phyloP scores from a whole-genome alignment of 371 early-diverging fungal genomes.

The Syncephalastrum monosporum region DNA sequence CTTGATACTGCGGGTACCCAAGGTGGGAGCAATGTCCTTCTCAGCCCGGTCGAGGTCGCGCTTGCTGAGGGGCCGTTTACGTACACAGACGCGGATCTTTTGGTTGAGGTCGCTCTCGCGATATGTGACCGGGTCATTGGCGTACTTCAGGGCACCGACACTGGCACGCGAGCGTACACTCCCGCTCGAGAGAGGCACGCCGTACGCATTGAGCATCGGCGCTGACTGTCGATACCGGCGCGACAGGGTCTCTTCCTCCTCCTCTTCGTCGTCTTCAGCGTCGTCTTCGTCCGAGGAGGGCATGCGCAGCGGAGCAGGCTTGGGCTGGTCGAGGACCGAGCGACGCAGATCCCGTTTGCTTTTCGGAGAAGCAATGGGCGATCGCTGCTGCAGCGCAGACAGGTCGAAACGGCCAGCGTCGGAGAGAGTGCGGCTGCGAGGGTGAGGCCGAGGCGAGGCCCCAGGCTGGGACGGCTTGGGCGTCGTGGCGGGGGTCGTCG shows the following conservation, averaged over 20 bases:
- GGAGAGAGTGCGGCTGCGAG: slow-evolving; percentile 35
- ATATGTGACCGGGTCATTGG: slow-evolving; percentile 7
- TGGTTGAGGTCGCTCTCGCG: slow-evolving; percentile 60
- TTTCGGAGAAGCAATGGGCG: slow-evolving; percentile 15
- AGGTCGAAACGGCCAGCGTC: slow-evolving; percentile 29
- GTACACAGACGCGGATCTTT: slow-evolving; percentile 93
- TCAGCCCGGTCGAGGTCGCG: slow-evolving; percentile 82
- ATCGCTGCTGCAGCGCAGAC: neutral
- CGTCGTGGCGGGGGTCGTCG: neutral
- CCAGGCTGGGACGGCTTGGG: slow-evolving; percentile 1
- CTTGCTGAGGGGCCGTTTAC: slow-evolving; percentile 89
- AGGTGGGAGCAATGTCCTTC: slow-evolving; percentile 76
- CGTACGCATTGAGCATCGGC: slow-evolving; percentile 46
- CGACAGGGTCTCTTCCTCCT: slow-evolving; percentile 32
- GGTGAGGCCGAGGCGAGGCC: slow-evolving; percentile 14
- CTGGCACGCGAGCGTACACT: slow-evolving; percentile 9
- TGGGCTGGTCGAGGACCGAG: slow-evolving; percentile 13
- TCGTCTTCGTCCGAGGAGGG: slow-evolving; percentile 10
- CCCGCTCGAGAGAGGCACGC: slow-evolving; percentile 21
- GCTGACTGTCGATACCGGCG: slow-evolving; percentile 26
- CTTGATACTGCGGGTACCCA: slow-evolving; percentile 65
- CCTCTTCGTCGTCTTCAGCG: slow-evolving; percentile 22
- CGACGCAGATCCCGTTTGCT: slow-evolving; percentile 14
- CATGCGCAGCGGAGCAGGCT: slow-evolving; percentile 2
- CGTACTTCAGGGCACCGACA: slow-evolving; percentile 10